Evolutionary conservation across 345 rosid species (phyloP).

Genomic region (Citrus unshiu): DNA sequence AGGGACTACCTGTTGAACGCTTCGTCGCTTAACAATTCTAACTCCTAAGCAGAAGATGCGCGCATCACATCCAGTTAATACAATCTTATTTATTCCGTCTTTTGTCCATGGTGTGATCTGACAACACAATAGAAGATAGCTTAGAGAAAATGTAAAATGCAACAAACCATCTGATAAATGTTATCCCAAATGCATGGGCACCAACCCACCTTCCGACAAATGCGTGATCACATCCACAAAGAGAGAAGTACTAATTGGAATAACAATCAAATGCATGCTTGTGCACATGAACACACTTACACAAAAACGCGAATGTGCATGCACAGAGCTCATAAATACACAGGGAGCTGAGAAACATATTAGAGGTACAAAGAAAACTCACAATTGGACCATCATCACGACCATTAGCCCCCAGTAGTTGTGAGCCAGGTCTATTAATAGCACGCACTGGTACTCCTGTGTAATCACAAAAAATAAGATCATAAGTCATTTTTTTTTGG

Average conservation of each 20-base stretch:
- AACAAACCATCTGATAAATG: conserved; percentile 1
- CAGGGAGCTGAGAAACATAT: conserved; percentile 3
- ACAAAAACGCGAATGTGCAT: neutral
- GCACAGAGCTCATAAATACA: neutral
- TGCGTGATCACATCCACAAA: neutral
- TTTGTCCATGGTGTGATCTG: conserved; percentile 70
- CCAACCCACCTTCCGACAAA: neutral
- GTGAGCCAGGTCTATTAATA: conserved; percentile 85
- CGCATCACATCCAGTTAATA: conserved; percentile 75
- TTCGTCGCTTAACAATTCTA: conserved; percentile 72
- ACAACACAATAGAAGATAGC: conserved; percentile 9
- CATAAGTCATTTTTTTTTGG: too few species aligned
- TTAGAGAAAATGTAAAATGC: neutral
- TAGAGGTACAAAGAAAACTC: conserved; percentile 24
- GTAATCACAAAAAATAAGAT: neutral
- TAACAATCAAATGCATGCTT: neutral
- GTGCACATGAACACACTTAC: neutral
- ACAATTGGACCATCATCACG: conserved; percentile 99
- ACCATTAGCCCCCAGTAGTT: conserved; percentile 85
- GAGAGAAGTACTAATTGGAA: neutral
- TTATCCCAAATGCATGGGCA: neutral
- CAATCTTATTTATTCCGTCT: conserved; percentile 82
- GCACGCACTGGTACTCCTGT: conserved; percentile 74
- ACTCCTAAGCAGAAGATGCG: conserved; percentile 91
- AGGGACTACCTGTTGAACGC: conserved; percentile 68